A percentile compares a stretch with the other conserved stretches of the same genome.
These are phyloP conservation scores for Rhizophora apiculata DNA, from an alignment of 345 rosid species.

Conservation along the genomic window DNA sequence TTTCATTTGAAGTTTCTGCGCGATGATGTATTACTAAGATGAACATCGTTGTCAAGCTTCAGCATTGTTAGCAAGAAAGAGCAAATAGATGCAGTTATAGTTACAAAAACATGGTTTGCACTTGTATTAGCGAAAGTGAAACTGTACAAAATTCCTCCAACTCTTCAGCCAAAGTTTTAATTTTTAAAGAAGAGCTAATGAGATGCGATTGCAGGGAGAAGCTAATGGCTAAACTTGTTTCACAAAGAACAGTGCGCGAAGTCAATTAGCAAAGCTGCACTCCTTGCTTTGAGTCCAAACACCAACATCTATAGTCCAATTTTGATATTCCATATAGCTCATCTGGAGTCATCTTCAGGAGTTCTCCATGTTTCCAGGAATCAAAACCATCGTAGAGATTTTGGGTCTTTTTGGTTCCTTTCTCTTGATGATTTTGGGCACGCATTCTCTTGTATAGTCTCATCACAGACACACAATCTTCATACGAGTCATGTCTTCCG, in stretches of 20 bases:
- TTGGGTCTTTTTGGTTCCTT: constrained; percentile 20
- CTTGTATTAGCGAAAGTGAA: no score
- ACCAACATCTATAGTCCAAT: constrained; percentile 64
- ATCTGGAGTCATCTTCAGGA: constrained; percentile 54
- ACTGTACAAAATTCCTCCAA: no score
- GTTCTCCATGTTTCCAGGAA: constrained; percentile 43
- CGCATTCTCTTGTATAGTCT: constrained; percentile 71
- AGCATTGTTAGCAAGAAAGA: no score
- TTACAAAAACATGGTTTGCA: no score
- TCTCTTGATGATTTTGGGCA: constrained; percentile 41
- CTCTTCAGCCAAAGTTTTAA: no score
- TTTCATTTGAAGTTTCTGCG: no score
- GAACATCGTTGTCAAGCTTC: no score
- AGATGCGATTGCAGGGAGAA: neutral
- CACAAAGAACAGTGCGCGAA: neutral
- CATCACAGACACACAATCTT: constrained; percentile 67
- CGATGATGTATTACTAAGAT: no score
- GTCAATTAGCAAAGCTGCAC: constrained; percentile 7
- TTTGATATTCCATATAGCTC: constrained; percentile 52
- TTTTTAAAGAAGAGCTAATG: no score
- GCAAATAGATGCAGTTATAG: no score
- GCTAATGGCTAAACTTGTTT: neutral
- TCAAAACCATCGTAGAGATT: constrained; percentile 25
- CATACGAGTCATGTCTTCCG: constrained; percentile 56
- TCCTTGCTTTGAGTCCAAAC: constrained; percentile 39